Evolutionary conservation across 2,329 filamentous ascomycete species (phyloP), one percentile per base, ranked within the genome.

Genomic region (Calcarisporium arbuscula): DNA sequence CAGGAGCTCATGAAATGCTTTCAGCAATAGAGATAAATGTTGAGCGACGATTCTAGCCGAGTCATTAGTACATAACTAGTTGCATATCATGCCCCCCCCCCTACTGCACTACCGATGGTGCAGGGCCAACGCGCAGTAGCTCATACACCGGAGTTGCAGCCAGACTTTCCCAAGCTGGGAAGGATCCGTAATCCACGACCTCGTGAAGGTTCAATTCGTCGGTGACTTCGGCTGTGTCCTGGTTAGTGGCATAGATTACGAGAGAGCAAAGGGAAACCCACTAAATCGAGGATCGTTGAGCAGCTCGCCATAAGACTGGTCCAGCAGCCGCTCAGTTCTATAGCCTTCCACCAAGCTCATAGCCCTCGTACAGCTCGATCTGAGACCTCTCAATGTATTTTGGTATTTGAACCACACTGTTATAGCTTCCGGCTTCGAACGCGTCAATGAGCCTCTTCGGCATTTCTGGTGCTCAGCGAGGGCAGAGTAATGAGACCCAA

Each of bases 291-390:
- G 45, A 27, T 70, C 60, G 4, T 64, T 60, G 2, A 66, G 56
- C 2, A 72, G 51, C 3, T 64, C 57, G 1, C 62, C 60, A 3
- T 57, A 47, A 19, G 58, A 58, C 3, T 60, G 57, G 0, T 64
- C 62, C 5, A 67, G 54, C 4, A 66, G 50, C 18, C 72, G 57
- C 8, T 61, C 54, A 0, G 66, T 66, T 21, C 70, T 62, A 4
- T 64, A 54, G 37, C 70, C 66, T 44, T 79, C 74, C 0, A 74
- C 56, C 1, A 71, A 48, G 8, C 70, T 64, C 62, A 76, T 68
- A 8, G 62, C 64, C 8, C 72, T 50, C 0, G 71, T 76, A 36
- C 67, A 72, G 44, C 74, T 75, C 19, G 53, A 55, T 10, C 65
- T 56, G 21, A 75, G 54, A 3, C 56, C n/a, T 51, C 15, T 64